phyloP scores from a whole-genome alignment of 371 early-diverging fungal species.

The Vittaforma corneae region DNA sequence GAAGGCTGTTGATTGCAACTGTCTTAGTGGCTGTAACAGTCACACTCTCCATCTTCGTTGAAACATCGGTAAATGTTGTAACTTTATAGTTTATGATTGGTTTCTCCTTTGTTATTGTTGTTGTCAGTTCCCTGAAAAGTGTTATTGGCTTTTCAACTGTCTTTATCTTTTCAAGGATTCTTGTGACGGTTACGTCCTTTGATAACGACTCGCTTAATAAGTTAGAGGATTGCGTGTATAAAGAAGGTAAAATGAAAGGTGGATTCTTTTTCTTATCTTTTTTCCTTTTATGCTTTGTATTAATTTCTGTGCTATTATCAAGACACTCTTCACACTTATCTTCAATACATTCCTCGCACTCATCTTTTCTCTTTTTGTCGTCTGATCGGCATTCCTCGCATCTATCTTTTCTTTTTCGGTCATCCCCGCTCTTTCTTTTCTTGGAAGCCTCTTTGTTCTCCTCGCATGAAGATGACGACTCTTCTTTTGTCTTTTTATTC shows the following conservation, averaged over 20 bases:
- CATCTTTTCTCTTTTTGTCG: neutral
- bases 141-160: constrained; percentile 49
- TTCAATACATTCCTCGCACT: neutral
- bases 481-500: too few species aligned
- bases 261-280: neutral
- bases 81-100: constrained; percentile 52
- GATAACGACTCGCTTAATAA: neutral
- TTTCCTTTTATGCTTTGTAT: too few species aligned
- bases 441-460: too few species aligned
- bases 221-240: neutral
- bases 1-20: neutral
- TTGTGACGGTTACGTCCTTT: constrained; percentile 33
- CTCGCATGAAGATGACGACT: too few species aligned
- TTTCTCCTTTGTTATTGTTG: constrained; percentile 37
- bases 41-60: constrained; percentile 11
- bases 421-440: too few species aligned
- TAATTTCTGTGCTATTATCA: neutral
- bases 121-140: constrained; percentile 49
- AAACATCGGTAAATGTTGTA: constrained; percentile 41
- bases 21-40: constrained; percentile 8
- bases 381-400: neutral
- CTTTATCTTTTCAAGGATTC: constrained; percentile 19
- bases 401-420: neutral
- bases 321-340: neutral
- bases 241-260: neutral